Evolutionary conservation across 2,329 filamentous ascomycete species (phyloP), one percentile per base, ranked within the genome.

Genomic region (Chaetoscypha palmicola): DNA sequence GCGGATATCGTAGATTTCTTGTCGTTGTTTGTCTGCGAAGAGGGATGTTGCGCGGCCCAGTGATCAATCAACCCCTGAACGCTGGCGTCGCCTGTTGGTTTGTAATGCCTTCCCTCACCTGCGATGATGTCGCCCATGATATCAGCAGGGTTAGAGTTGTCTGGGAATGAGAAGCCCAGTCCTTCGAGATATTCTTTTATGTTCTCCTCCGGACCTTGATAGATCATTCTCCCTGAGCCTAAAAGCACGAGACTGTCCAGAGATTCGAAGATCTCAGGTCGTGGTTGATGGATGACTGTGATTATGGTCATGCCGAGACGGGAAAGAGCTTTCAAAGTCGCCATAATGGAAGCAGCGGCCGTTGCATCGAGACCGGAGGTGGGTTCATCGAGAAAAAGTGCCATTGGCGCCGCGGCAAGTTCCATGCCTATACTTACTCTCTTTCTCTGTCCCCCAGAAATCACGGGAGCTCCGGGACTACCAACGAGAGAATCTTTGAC

Each of bases 171-270:
- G 57, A 72, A 79, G 2, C 76, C 76, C 10, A 73, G 59, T 24
- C 62, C 54, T 52, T 75, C 67, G 45, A 80, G 78, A 55, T 75
- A 77, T 2, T 52, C 45, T 39, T 67, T 66, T 1, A 70, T 68
- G 1, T 65, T 62, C 8, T 46, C 49, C 28, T 71, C 69, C 1
- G 66, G 58, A 0, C 74, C 76, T 31, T 71, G 68, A 52, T 77
- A 81, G 38, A 78, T 72, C 46, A 69, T 68, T 48, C 72, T 68
- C 1, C 77, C 77, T 47, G 69, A 69, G 9, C 69, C 79, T 2
- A 85, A 68, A 62, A 85, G 81, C 1, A 83, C 66, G 3, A 83
- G 66, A 3, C 75, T 72, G 50, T 83, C 79, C 36, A 83, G 73
- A n/a, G 67, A 64, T 51, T 74, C 69, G 53, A 77, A 76, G 5